A percentile compares a stretch with the other conserved stretches of the same genome.
These are phyloP conservation scores for Fusarium oligoseptatum DNA, from an alignment of 2,329 filamentous ascomycete species.

Conservation along the genomic window DNA sequence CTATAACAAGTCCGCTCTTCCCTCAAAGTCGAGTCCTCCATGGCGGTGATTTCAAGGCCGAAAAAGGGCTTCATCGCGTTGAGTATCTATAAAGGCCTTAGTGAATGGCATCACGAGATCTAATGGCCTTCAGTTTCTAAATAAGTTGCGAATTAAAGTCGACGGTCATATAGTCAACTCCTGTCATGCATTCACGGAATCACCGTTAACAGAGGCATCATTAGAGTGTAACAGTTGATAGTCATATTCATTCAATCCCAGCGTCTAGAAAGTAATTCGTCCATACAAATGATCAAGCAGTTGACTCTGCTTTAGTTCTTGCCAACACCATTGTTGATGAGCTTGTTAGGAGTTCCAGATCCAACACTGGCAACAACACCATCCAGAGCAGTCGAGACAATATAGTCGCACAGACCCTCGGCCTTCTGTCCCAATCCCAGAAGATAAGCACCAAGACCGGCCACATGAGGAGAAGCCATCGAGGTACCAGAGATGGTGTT, in stretches of 20 bases:
- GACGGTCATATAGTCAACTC: too few relatives aligned
- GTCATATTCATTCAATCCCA: background rate
- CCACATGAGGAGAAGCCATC: constrained; percentile 59
- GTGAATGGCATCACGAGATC: too few relatives aligned
- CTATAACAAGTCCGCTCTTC: too few relatives aligned
- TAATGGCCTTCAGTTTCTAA: too few relatives aligned
- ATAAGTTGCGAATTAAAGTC: too few relatives aligned
- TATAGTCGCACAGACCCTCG: constrained; percentile 37
- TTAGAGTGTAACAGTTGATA: background rate
- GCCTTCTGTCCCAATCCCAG: constrained; percentile 50
- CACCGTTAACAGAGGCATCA: too few relatives aligned
- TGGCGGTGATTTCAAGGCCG: too few relatives aligned
- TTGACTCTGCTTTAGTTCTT: constrained; percentile 8
- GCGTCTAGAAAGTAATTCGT: constrained; percentile 13
- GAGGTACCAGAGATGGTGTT: constrained; percentile 60
- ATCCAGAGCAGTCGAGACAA: constrained; percentile 30
- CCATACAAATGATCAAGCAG: background rate
- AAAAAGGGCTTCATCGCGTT: too few relatives aligned
- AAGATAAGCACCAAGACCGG: constrained; percentile 59
- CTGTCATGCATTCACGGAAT: too few relatives aligned
- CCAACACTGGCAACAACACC: constrained; percentile 23
- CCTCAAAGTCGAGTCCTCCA: too few relatives aligned
- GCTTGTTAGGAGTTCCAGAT: constrained; percentile 34
- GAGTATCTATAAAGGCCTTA: too few relatives aligned
- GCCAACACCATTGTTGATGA: constrained; percentile 37